phyloP scores from a whole-genome alignment of 768 basidiomycete genomes.

The Polyporus arcularius region DNA sequence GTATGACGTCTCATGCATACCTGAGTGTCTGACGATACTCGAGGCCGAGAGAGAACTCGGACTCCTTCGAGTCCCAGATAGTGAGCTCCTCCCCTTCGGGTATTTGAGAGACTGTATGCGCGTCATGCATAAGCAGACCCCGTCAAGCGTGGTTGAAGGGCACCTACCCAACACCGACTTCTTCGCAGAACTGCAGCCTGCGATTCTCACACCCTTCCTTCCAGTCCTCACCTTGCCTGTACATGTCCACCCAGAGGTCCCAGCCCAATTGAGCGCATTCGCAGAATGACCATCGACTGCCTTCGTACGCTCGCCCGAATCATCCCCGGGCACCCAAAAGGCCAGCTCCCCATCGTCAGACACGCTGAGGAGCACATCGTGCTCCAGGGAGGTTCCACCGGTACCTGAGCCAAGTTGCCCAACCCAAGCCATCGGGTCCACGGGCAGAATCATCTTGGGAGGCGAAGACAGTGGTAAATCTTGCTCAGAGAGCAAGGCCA shows the following conservation, averaged over 20 bases:
- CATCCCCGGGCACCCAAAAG: constrained; percentile 75
- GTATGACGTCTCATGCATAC: constrained; percentile 38
- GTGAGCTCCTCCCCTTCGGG: constrained; percentile 76
- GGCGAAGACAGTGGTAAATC: constrained; percentile 53
- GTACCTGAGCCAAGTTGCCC: constrained; percentile 18
- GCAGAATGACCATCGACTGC: neutral
- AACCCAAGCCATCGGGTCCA: constrained; percentile 90
- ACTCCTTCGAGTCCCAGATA: constrained; percentile 96
- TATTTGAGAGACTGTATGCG: constrained; percentile 55
- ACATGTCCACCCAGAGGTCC: constrained; percentile 50
- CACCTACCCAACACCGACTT: constrained; percentile 84
- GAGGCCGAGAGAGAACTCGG: constrained; percentile 88
- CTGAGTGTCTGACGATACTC: constrained; percentile 68
- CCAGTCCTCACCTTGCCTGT: constrained; percentile 78
- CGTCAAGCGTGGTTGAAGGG: neutral
- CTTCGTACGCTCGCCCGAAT: neutral
- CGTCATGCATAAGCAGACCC: neutral
- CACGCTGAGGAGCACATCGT: constrained; percentile 80
- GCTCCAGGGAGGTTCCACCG: constrained; percentile 31
- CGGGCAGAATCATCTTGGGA: constrained; percentile 58
- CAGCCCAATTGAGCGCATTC: neutral
- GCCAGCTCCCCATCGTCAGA: constrained; percentile 76
- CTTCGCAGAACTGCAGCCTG: constrained; percentile 86
- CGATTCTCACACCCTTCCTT: constrained; percentile 62
- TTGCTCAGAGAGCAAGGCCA: constrained; percentile 50